phyloP scores from a whole-genome alignment of 495 filamentous ascomycete species.

The Collariella sp. region DNA sequence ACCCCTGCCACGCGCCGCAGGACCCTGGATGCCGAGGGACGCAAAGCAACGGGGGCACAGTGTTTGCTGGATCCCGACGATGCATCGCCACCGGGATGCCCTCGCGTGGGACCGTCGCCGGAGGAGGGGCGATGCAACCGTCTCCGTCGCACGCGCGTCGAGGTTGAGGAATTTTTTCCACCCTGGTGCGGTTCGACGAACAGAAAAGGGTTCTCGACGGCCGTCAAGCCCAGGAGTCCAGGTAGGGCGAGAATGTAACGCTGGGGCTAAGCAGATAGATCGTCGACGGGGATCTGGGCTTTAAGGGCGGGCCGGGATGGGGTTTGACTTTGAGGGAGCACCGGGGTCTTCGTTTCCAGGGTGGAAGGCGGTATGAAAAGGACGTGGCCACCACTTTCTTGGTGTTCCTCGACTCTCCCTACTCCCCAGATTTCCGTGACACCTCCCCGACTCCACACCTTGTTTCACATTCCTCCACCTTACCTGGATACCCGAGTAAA shows the following conservation, averaged over 20 bases:
- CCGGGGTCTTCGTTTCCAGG: neutral
- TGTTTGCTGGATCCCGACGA: neutral
- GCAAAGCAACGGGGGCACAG: neutral
- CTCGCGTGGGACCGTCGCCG: neutral
- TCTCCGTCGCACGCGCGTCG: too few species aligned
- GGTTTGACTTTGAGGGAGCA: neutral
- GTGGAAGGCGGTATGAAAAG: neutral
- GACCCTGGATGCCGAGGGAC: neutral
- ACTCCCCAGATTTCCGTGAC: neutral
- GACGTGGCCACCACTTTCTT: neutral
- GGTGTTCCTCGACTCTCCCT: neutral
- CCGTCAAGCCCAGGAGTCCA: neutral
- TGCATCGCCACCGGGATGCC: too few species aligned
- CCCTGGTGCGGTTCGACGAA: neutral
- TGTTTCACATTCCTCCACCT: neutral
- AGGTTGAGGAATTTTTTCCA: slow-evolving; percentile 1
- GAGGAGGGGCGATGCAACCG: neutral
- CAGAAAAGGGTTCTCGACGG: neutral
- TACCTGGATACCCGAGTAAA: too few species aligned
- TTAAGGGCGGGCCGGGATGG: neutral
- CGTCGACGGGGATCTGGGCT: slow-evolving; percentile 1
- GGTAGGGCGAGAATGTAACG: neutral
- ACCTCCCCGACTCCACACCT: neutral
- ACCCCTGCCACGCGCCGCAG: neutral
- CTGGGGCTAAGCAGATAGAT: neutral